These are phyloP conservation scores for Rhinocladiella mackenziei DNA, from an alignment of 2,329 filamentous ascomycete genomes.

Conservation along the genomic window DNA sequence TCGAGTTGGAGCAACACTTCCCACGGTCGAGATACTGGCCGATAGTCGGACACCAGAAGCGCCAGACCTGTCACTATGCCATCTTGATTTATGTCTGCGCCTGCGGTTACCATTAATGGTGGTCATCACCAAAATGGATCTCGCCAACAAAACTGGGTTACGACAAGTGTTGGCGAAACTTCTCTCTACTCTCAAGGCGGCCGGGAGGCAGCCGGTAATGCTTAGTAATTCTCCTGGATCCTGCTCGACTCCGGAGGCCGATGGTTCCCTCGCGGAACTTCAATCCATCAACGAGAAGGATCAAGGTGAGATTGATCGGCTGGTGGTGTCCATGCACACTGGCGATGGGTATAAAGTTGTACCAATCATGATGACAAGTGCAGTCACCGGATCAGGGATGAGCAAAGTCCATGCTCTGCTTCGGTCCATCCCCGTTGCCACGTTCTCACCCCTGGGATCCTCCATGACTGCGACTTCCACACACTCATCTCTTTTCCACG, in stretches of 20 bases:
- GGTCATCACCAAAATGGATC: conserved; percentile 84
- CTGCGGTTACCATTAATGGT: conserved; percentile 73
- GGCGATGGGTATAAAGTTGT: conserved; percentile 52
- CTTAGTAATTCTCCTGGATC: conserved; percentile 41
- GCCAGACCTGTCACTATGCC: conserved; percentile 69
- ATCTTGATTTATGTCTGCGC: conserved; percentile 80
- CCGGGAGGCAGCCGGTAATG: conserved; percentile 69
- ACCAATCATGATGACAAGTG: conserved; percentile 83
- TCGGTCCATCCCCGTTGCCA: conserved; percentile 58
- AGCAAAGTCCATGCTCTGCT: conserved; percentile 77
- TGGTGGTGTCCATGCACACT: conserved; percentile 44
- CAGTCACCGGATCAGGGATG: conserved; percentile 79
- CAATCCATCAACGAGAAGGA: conserved; percentile 56
- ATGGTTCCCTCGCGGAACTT: conserved; percentile 51
- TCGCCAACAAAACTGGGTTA: conserved; percentile 70
- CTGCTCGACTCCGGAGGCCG: conserved; percentile 35
- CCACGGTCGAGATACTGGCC: conserved; percentile 51
- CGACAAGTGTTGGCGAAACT: conserved; percentile 68
- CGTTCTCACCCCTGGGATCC: neutral
- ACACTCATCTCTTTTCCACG: conserved; percentile 64
- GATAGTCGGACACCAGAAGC: conserved; percentile 4
- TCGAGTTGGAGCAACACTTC: conserved; percentile 37
- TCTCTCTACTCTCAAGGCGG: conserved; percentile 71
- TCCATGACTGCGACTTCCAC: conserved; percentile 46
- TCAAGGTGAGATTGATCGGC: conserved; percentile 53